phyloP scores from a whole-genome alignment of 2,329 filamentous ascomycete genomes.

The Coniochaeta hoffmannii region DNA sequence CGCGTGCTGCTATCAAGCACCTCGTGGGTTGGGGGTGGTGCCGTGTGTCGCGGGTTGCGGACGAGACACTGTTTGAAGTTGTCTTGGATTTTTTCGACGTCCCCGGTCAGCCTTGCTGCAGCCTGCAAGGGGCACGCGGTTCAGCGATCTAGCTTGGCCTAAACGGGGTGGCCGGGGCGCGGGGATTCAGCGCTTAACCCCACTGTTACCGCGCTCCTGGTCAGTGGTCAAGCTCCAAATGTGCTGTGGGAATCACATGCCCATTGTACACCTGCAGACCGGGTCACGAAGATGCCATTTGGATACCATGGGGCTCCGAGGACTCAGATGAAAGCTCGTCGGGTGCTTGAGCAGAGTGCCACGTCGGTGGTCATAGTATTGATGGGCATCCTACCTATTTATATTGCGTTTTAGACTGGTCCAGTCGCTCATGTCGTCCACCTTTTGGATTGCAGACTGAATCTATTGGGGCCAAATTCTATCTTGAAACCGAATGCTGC shows the following conservation, averaged over 20 bases:
- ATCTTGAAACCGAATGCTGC: no score
- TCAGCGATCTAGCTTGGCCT: background rate
- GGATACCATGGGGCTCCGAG: background rate
- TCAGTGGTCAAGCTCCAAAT: background rate
- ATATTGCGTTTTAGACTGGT: no score
- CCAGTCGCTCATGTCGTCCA: no score
- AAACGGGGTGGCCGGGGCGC: background rate
- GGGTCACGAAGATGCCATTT: background rate
- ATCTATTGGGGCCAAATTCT: no score
- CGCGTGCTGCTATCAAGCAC: background rate
- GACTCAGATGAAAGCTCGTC: background rate
- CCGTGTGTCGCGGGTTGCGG: background rate
- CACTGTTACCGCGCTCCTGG: background rate
- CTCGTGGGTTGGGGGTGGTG: conserved; percentile 1
- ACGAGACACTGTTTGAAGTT: background rate
- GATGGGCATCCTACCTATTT: no score
- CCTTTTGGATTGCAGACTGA: no score
- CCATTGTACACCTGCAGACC: background rate
- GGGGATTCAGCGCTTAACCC: background rate
- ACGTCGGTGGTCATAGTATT: no score
- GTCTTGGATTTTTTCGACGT: background rate
- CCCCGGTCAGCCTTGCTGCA: background rate
- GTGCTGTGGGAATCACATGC: background rate
- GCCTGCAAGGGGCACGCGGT: background rate
- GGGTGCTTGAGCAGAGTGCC: background rate